These are phyloP conservation scores for Globisporangium acanthophoron DNA, from an alignment of 352 stramenopile genomes.

Conservation along the genomic window DNA sequence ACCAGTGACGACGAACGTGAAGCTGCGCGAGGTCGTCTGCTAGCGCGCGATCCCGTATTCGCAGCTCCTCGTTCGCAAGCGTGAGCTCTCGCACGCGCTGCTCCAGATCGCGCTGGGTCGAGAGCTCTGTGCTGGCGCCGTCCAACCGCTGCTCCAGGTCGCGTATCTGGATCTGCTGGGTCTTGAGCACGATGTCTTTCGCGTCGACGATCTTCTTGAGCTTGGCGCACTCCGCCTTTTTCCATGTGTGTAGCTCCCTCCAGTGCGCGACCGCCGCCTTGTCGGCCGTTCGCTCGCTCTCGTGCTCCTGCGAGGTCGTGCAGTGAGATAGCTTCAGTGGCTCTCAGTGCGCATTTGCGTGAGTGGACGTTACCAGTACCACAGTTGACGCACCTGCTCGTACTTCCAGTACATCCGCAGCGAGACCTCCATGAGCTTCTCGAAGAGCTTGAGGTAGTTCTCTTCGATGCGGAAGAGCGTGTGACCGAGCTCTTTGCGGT, in stretches of 20 bases:
- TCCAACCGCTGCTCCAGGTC: constrained; percentile 36
- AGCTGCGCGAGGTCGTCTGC: constrained; percentile 28
- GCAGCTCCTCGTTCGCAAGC: constrained; percentile 21
- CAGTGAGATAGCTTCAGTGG: background rate
- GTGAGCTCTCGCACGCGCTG: constrained; percentile 37
- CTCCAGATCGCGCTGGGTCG: constrained; percentile 25
- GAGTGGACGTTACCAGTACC: background rate
- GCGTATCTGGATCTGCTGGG: constrained; percentile 42
- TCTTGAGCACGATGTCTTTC: constrained; percentile 45
- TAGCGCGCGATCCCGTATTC: constrained; percentile 22
- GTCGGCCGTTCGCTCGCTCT: constrained; percentile 39
- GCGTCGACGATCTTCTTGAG: constrained; percentile 48
- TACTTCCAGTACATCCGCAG: constrained; percentile 71
- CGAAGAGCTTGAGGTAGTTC: constrained; percentile 70
- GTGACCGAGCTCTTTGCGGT: constrained; percentile 61
- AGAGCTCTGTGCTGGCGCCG: constrained; percentile 12
- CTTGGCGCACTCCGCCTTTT: constrained; percentile 34
- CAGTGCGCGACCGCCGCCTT: constrained; percentile 37
- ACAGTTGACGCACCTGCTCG: constrained; percentile 19
- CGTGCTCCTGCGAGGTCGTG: constrained; percentile 15
- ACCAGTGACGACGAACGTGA: constrained; percentile 15
- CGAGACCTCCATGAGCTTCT: constrained; percentile 69
- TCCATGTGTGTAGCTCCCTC: constrained; percentile 44
- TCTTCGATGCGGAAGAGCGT: constrained; percentile 66
- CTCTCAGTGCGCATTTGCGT: background rate